These are phyloP conservation scores for Russula foetens DNA, from an alignment of 768 basidiomycete species.

Conservation along the genomic window DNA sequence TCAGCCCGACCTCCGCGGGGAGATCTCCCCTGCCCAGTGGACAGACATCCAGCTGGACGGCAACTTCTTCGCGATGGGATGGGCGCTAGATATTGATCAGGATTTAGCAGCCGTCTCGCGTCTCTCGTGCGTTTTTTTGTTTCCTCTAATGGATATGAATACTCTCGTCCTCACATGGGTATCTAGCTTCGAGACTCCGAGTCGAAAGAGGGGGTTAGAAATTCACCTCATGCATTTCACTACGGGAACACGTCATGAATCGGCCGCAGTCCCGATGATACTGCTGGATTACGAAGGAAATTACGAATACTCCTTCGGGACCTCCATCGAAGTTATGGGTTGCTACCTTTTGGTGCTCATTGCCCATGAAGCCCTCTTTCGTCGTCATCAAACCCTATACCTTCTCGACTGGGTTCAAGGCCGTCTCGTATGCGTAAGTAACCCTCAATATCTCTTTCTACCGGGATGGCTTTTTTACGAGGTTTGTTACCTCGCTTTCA, in stretches of 20 bases:
- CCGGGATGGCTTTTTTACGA: background rate
- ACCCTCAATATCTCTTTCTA: background rate
- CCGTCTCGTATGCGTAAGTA: background rate
- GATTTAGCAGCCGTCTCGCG: background rate
- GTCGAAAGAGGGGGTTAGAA: background rate
- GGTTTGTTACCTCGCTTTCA: background rate
- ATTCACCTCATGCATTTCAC: conserved; percentile 1
- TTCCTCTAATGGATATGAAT: background rate
- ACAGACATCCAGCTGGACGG: background rate
- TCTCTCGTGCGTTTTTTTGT: background rate
- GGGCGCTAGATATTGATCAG: conserved; percentile 6
- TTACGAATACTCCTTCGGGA: background rate
- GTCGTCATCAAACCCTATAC: background rate
- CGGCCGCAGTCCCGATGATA: background rate
- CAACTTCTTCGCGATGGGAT: conserved; percentile 21
- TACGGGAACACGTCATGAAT: background rate
- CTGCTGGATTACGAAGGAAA: conserved; percentile 2
- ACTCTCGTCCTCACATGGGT: background rate
- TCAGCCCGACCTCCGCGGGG: background rate
- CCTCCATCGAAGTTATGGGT: background rate
- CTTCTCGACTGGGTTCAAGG: background rate
- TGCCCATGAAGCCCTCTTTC: conserved; percentile 3
- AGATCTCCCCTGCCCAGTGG: background rate
- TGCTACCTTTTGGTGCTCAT: conserved; percentile 5
- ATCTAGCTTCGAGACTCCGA: background rate